Evolutionary conservation across 352 stramenopile species (phyloP), one percentile per base, ranked within the genome.

Genomic region (Phytophthora pini): DNA sequence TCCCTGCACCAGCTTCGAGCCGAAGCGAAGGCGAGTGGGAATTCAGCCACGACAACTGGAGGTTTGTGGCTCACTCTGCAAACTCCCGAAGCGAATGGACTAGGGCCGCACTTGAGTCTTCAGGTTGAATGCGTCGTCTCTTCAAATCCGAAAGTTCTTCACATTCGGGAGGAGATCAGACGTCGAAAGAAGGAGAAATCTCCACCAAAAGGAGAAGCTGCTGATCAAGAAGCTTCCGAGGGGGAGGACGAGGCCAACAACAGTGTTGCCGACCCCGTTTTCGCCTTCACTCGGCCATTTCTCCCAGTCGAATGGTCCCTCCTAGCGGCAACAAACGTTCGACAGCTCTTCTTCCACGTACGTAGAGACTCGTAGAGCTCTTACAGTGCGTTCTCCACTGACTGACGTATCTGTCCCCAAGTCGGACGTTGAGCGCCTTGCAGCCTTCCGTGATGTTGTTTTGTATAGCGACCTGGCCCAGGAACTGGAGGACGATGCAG

Each of bases 321-420:
- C 2, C 41, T 94, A 9, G 84, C 86, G 3, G 57, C 69, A n/a
- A 79, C 71, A 8, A 93, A 79, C 31, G 55, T 91, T 13, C 65
- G 74, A 11, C 72, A 87, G 8, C 77, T 94, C 39, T 94, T 94
- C 54, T 79, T 90, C 26, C 68, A 87, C 40, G 79, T 88, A 63
- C n/a, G 61, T 43, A 17, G 32, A 48, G 31, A 41, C 12, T 52
- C 20, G 0, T 20, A 20, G 17, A 20, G 17, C 17, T 20, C 17
- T 20, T 60, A 3, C 34, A 5, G 47, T 32, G 5, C 6, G 9
- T 13, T 29, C 4, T 32, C 11, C 12, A 45, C 45, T 5, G 65
- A 24, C 9, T 31, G 34, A 39, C 44, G 29, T 48, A 46, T 13
- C 53, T 44, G 31, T 64, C 20, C 8, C 0, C 7, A 38, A 91